phyloP scores from a whole-genome alignment of 805 yeast species.

The Nakazawaea pomicola region DNA sequence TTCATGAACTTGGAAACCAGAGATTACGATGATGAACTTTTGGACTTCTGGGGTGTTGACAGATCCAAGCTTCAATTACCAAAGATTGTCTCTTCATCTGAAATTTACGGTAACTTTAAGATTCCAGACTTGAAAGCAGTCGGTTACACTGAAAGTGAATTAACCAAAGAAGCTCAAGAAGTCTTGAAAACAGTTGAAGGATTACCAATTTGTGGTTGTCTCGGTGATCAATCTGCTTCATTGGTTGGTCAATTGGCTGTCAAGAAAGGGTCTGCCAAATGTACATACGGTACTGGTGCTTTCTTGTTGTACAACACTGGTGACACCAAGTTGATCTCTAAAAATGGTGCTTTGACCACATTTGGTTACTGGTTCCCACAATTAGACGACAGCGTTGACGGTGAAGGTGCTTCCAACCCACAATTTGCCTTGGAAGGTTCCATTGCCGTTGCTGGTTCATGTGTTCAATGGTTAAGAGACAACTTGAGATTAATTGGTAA shows the following conservation, averaged over 20 bases:
- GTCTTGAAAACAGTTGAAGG: slow-evolving; percentile 45
- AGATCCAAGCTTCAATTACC: slow-evolving; percentile 62
- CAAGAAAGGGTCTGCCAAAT: slow-evolving; percentile 79
- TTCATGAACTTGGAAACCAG: slow-evolving; percentile 77
- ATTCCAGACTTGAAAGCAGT: slow-evolving; percentile 52
- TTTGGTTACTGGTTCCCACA: slow-evolving; percentile 87
- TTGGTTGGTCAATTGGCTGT: slow-evolving; percentile 90
- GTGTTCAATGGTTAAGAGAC: slow-evolving; percentile 91
- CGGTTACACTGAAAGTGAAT: slow-evolving; percentile 43
- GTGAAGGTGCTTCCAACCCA: slow-evolving; percentile 42
- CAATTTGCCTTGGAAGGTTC: slow-evolving; percentile 93
- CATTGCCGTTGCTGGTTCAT: slow-evolving; percentile 92
- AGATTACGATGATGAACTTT: slow-evolving; percentile 70
- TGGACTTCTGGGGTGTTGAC: slow-evolving; percentile 79
- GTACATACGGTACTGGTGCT: slow-evolving; percentile 96
- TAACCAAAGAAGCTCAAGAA: slow-evolving; percentile 48
- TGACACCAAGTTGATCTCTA: slow-evolving; percentile 56
- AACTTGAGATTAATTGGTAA: slow-evolving; percentile 76
- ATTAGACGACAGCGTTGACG: slow-evolving; percentile 37
- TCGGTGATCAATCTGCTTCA: slow-evolving; percentile 94
- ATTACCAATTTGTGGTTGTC: slow-evolving; percentile 80
- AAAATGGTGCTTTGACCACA: slow-evolving; percentile 84
- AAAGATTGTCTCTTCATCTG: slow-evolving; percentile 72
- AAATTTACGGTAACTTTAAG: slow-evolving; percentile 67
- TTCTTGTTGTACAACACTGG: slow-evolving; percentile 90